phyloP scores from a whole-genome alignment of 106 monocot species.

The Dendrobium catenatum region DNA sequence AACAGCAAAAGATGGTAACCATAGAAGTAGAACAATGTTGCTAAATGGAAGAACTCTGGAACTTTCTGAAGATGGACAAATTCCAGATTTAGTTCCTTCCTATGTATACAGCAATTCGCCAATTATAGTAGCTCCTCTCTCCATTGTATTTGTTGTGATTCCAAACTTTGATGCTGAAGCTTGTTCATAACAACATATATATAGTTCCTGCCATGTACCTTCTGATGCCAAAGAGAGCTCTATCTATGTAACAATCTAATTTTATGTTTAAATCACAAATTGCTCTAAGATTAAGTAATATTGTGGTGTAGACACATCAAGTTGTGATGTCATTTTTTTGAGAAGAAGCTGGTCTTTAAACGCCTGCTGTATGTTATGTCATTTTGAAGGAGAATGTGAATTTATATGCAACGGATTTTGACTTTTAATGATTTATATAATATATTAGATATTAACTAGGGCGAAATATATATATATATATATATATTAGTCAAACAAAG shows the following conservation, averaged over 20 bases:
- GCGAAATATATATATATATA: no score
- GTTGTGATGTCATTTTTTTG: no score
- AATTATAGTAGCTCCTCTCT: slow-evolving; percentile 22
- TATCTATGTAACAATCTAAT: background rate
- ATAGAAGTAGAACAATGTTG: slow-evolving; percentile 23
- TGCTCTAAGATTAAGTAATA: no score
- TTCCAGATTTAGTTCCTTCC: slow-evolving; percentile 27
- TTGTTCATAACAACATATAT: slow-evolving; percentile 1
- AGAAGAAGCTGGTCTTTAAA: no score
- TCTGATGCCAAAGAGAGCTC: background rate
- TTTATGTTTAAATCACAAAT: no score
- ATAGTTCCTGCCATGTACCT: background rate
- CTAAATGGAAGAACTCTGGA: slow-evolving; percentile 33
- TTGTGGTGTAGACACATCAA: no score
- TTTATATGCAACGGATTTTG: no score
- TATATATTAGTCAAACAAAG: no score
- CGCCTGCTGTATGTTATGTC: no score
- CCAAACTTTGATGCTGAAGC: slow-evolving; percentile 34
- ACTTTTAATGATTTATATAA: no score
- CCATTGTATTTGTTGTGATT: slow-evolving; percentile 29
- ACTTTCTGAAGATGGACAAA: slow-evolving; percentile 29
- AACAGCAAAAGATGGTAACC: slow-evolving; percentile 26
- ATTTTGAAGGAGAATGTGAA: no score
- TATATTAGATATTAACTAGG: no score
- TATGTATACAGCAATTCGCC: slow-evolving; percentile 9